A percentile compares a stretch with the other conserved stretches of the same genome.
Evolutionary conservation across 2,329 filamentous ascomycete species (phyloP).

Genomic region (Calonectria hawksworthii): DNA sequence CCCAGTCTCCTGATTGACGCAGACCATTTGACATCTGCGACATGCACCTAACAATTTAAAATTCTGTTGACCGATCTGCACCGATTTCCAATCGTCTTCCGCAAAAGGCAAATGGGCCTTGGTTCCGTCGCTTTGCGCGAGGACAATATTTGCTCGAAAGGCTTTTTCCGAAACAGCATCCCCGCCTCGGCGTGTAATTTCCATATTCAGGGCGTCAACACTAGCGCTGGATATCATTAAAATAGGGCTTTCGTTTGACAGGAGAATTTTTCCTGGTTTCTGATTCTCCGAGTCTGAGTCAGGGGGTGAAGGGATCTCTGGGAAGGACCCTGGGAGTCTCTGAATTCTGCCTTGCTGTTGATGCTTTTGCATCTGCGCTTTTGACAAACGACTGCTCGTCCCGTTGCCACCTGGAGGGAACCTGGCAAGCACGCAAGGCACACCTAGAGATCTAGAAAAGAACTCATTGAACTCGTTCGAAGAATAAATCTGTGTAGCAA

Average conservation of each 20-base stretch:
- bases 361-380: conserved; percentile 76
- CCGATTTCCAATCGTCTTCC: conserved; percentile 82
- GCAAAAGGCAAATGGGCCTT: conserved; percentile 72
- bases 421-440: conserved; percentile 86
- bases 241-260: conserved; percentile 96
- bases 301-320: conserved; percentile 66
- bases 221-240: conserved; percentile 86
- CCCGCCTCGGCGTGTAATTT: conserved; percentile 75
- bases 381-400: conserved; percentile 75
- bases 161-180: conserved; percentile 77
- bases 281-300: conserved; percentile 68
- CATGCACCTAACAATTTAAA: conserved; percentile 87
- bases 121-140: conserved; percentile 60
- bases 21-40: conserved; percentile 95
- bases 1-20: conserved; percentile 87
- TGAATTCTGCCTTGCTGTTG: conserved; percentile 52
- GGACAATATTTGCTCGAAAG: conserved; percentile 90
- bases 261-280: conserved; percentile 70
- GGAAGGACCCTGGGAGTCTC: conserved; percentile 68
- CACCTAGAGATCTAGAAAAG: conserved; percentile 81
- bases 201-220: conserved; percentile 81
- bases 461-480: conserved; percentile 77
- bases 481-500: conserved; percentile 79
- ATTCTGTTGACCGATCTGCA: conserved; percentile 74
- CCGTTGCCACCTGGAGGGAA: conserved; percentile 79